Evolutionary conservation across 2,329 filamentous ascomycete species (phyloP), one percentile per base, ranked within the genome.

Genomic region (Exophiala alcalophila): DNA sequence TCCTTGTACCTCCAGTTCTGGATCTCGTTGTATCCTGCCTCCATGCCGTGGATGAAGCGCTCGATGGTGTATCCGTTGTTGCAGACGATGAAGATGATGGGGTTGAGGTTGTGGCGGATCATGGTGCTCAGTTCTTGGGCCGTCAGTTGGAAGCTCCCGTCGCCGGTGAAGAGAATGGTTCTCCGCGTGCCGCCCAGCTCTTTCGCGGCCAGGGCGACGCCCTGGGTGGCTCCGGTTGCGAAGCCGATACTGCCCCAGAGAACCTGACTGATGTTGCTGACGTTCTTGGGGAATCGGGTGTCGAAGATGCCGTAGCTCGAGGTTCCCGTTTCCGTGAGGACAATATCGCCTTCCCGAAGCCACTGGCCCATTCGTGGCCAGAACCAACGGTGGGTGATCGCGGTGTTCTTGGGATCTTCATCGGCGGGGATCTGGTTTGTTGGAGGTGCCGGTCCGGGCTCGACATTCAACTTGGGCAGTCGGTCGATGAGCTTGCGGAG

Each of bases 401-500:
- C 55, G 1, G 63, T 58, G 3, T 68, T 59, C 4, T 54, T 53
- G 19, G 53, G 39, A 18, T 53, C 44, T 16, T 56, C 39, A 32
- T 57, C 54, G 20, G 55, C 47, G 7, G 64, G 57, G 9, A 74
- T 65, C 29, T 74, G 67, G 50, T 81, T 81, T 72, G 77, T 75
- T 74, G 66, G 62, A 8, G 78, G 72, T n/a, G 65, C 65, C 1
- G 79, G 76, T 3, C 74, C 71, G 3, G 73, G 65, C 29, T 74
- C 63, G 20, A 75, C 68, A 34, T 74, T 76, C 36, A 91, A 72
- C 54, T 77, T 70, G 24, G 66, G 66, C 25, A 80, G 58, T 30
- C 73, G 71, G 8, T 80, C 66, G 23, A 81, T 75, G 19, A 94
- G 63, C 60, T 86, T 86, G 50, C 73, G 74, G 20, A 95, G 72